Percentiles rank a stretch among this genome's conserved stretches.
Evolutionary conservation across 805 yeast species (phyloP).

Genomic region (Hagleromyces aurorensis): DNA sequence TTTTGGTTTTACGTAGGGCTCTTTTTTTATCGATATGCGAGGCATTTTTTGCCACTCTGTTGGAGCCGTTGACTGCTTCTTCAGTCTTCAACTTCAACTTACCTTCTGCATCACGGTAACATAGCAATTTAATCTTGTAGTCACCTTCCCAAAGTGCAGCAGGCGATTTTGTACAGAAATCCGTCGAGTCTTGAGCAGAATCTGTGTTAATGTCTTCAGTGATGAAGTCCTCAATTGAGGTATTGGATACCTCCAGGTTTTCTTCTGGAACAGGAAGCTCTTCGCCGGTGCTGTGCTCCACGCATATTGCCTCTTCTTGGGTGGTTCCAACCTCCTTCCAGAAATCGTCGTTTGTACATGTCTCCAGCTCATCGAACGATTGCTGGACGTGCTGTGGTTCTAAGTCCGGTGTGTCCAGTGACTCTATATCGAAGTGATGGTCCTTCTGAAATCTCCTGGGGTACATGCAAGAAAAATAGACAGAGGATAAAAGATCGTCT

Average conservation of each 20-base stretch:
- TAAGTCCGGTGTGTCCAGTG: no score
- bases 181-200: no score
- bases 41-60: conserved; percentile 23
- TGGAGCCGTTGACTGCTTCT: conserved; percentile 2
- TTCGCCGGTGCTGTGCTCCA: conserved; percentile 3
- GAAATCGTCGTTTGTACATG: conserved; percentile 21
- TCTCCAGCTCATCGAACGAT: conserved; percentile 6
- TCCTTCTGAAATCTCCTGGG: conserved; percentile 16
- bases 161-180: conserved; percentile 4
- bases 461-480: conserved; percentile 15
- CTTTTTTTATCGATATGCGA: conserved; percentile 32
- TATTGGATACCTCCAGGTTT: conserved; percentile 3
- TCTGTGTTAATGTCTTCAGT: conserved; percentile 11
- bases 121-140: conserved; percentile 22
- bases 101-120: conserved; percentile 28
- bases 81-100: conserved; percentile 22
- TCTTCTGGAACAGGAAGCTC: conserved; percentile 2
- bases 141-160: conserved; percentile 11
- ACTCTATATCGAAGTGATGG: conserved; percentile 2
- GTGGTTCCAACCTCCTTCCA: conserved; percentile 29
- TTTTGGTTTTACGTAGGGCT: conserved; percentile 6
- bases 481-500: conserved; percentile 10
- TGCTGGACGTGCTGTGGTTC: no score
- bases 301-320: conserved; percentile 19
- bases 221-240: conserved; percentile 18